A percentile compares a stretch with the other conserved stretches of the same genome.
phyloP scores from a whole-genome alignment of 208 protist species.

The Tritrichomonas musculus region DNA sequence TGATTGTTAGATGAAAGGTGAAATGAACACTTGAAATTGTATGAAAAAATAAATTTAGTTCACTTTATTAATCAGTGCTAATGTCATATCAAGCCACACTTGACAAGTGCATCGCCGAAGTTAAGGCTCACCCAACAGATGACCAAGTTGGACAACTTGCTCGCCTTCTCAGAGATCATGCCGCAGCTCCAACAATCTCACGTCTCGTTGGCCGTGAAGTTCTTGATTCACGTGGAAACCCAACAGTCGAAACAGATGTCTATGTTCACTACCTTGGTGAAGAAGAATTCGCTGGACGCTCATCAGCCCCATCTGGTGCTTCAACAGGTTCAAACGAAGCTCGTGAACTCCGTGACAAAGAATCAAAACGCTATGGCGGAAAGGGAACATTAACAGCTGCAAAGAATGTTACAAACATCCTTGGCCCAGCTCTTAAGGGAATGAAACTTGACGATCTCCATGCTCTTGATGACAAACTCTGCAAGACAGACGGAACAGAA shows the following conservation, averaged over 20 bases:
- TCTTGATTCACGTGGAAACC: too few species aligned
- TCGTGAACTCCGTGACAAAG: slow-evolving; percentile 87
- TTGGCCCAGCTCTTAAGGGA: slow-evolving; percentile 72
- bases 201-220: slow-evolving; percentile 1
- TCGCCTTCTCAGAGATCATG: background rate
- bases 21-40: too few species aligned
- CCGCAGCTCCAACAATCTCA: background rate
- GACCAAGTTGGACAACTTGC: background rate
- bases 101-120: too few species aligned
- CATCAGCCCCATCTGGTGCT: slow-evolving; percentile 85
- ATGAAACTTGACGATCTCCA: background rate
- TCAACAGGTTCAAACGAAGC: too few species aligned
- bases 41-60: too few species aligned
- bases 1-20: too few species aligned
- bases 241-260: slow-evolving; percentile 28
- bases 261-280: background rate
- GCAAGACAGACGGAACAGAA: background rate
- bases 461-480: background rate
- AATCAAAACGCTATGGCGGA: slow-evolving; percentile 78
- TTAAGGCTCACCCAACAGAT: too few species aligned
- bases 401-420: slow-evolving; percentile 85
- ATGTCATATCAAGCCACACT: too few species aligned
- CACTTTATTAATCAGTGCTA: too few species aligned
- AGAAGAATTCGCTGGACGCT: background rate
- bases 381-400: slow-evolving; percentile 86